Evolutionary conservation across 768 basidiomycete genomes (phyloP), one percentile per base, ranked within the genome.

Genomic region (Boletus fagicola): DNA sequence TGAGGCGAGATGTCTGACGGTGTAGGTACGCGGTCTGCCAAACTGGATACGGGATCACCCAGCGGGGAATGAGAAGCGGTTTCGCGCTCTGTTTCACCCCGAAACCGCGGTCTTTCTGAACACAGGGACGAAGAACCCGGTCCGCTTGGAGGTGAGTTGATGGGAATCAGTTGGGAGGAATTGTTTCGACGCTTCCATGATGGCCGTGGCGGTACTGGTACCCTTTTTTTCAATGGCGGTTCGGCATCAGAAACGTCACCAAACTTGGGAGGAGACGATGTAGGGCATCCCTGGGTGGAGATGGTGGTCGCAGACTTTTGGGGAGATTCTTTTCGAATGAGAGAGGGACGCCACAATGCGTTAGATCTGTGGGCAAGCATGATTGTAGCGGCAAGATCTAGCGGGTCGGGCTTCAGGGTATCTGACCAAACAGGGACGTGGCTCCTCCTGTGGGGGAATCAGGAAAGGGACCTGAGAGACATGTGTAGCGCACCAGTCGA

Each of bases 341-440:
- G 16, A 20, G 56, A 20, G 38, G 22, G 53, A 20, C 39, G 60
- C 48, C 61, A 60, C 38, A 51, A 56, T 16, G 65, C 66, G 24
- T 72, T 74, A 5, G 65, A 56, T 46, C 59, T 64, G 53, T 72
- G 66, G 22, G 68, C 56, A 15, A 65, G 58, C 47, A 52, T 30
- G 36, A 68, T 72, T 5, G 66, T 56, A 26, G 72, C 57, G 38
- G 66, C 72, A 28, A 73, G 72, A 46, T 70, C 68, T 20, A 57
- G 57, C 0, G 62, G 28, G n/a, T 53, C 58, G 8, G 71, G 71
- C 55, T 58, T 60, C 47, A 71, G 54, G 0, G 71, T 69, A 55
- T 72, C 70, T 49, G 71, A 66, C 69, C 69, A 66, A 46, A 74
- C 69, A 5, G 73, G 64, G 13, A 70, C 61, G 7, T 58, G 30